phyloP scores from a whole-genome alignment of 1,284 basidiomycete genomes.

The Moesziomyces parantarcticus region DNA sequence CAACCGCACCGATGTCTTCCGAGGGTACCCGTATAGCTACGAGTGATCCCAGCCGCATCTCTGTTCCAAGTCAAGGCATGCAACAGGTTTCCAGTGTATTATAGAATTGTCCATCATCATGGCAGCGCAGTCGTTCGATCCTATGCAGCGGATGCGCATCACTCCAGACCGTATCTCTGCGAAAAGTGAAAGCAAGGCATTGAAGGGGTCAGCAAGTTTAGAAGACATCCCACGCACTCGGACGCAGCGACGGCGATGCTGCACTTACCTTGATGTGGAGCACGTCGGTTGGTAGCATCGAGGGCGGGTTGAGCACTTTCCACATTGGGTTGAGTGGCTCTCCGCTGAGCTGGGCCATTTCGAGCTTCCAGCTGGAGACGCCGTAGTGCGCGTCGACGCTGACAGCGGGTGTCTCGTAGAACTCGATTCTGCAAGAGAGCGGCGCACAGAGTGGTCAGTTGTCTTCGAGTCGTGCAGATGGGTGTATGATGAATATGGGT shows the following conservation, averaged over 20 bases:
- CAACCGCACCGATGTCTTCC: constrained; percentile 21
- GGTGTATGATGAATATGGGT: too few species aligned
- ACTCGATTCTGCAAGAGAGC: constrained; percentile 2
- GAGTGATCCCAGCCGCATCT: neutral
- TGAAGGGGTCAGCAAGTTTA: neutral
- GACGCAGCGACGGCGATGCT: neutral
- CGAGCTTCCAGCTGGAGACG: constrained; percentile 16
- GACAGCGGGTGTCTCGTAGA: constrained; percentile 19
- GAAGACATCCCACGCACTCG: too few species aligned
- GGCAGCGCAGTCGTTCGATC: constrained; percentile 1
- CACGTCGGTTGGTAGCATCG: constrained; percentile 55
- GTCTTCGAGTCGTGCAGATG: too few species aligned
- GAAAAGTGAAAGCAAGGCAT: neutral
- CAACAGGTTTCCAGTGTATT: constrained; percentile 12
- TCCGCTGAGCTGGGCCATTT: constrained; percentile 28
- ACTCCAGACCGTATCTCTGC: constrained; percentile 30
- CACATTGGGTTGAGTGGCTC: constrained; percentile 36
- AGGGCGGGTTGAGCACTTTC: constrained; percentile 53
- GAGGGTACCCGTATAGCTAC: constrained; percentile 28
- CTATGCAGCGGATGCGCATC: neutral
- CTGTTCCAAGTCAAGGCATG: too few species aligned
- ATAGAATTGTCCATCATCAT: constrained; percentile 21
- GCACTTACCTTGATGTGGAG: constrained; percentile 40
- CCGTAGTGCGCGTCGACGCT: constrained; percentile 20
- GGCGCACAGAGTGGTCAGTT: too few species aligned